Conservation (phyloP, 2,329 filamentous ascomycete genomes). For the Colletotrichum aenigma region DNA sequence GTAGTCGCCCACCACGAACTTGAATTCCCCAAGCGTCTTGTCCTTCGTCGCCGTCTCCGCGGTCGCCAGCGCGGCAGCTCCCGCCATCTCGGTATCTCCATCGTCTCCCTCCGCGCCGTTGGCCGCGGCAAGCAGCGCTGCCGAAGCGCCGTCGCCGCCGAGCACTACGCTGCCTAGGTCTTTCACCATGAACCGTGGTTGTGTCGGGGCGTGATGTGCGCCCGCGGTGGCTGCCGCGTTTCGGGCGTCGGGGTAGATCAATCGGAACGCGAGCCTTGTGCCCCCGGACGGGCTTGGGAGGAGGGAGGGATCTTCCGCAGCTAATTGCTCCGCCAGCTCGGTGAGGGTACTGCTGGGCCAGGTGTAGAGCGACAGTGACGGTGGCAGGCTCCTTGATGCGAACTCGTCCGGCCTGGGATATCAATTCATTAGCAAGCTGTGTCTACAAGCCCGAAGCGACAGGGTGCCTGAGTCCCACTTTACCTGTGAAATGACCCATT, state of each 20-base stretch:
- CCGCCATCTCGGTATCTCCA: constrained; percentile 21
- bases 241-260: constrained; percentile 80
- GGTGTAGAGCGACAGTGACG: constrained; percentile 82
- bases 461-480: constrained; percentile 4
- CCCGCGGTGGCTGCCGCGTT: constrained; percentile 23
- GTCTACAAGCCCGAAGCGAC: constrained; percentile 19
- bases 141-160: constrained; percentile 43
- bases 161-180: constrained; percentile 85
- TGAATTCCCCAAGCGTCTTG: constrained; percentile 76
- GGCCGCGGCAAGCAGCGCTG: constrained; percentile 49
- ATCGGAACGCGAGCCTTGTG: constrained; percentile 84
- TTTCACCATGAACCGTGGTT: constrained; percentile 71
- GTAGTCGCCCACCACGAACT: constrained; percentile 90
- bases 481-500: constrained; percentile 75
- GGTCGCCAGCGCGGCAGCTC: not conserved
- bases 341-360: constrained; percentile 82
- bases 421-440: not conserved
- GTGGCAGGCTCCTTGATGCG: constrained; percentile 59
- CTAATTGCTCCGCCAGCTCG: constrained; percentile 81
- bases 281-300: constrained; percentile 78
- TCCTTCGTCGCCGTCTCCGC: constrained; percentile 32
- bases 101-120: constrained; percentile 36
- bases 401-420: constrained; percentile 72
- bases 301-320: constrained; percentile 61
- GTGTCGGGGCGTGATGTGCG: constrained; percentile 39